phyloP scores from a whole-genome alignment of 129 eudicot species.

The Gnaphalium uliginosum region DNA sequence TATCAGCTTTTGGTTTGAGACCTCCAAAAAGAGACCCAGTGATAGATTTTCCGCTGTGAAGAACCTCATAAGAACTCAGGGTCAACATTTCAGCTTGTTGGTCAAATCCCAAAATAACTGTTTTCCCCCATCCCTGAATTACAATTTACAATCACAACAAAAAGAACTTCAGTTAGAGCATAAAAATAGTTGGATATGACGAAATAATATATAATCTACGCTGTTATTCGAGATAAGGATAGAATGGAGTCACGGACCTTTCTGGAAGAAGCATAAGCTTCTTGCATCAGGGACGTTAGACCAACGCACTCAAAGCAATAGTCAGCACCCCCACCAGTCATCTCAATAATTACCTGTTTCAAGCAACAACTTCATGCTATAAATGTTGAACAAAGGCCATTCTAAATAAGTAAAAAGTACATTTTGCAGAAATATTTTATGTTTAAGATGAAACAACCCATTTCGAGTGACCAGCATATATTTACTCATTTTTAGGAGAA shows the following conservation, averaged over 20 bases:
- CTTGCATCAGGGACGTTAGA: constrained; percentile 53
- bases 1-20: constrained; percentile 75
- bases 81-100: constrained; percentile 51
- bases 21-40: constrained; percentile 72
- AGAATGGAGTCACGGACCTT: constrained; percentile 56
- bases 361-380: neutral
- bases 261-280: constrained; percentile 71
- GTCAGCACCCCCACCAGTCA: constrained; percentile 89
- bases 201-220: neutral
- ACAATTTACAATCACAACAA: neutral
- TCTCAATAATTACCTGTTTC: constrained; percentile 63
- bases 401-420: too few species aligned
- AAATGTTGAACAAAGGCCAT: neutral
- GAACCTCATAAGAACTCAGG: constrained; percentile 52
- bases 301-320: constrained; percentile 92
- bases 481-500: neutral
- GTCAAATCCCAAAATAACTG: constrained; percentile 67
- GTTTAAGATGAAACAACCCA: too few species aligned
- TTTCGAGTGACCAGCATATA: neutral
- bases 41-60: constrained; percentile 51
- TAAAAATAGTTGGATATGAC: neutral
- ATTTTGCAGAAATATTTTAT: too few species aligned
- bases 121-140: constrained; percentile 88
- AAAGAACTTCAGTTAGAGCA: neutral
- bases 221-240: neutral